These are phyloP conservation scores for Aspergillus felis DNA, from an alignment of 2,329 filamentous ascomycete genomes.

Conservation along the genomic window DNA sequence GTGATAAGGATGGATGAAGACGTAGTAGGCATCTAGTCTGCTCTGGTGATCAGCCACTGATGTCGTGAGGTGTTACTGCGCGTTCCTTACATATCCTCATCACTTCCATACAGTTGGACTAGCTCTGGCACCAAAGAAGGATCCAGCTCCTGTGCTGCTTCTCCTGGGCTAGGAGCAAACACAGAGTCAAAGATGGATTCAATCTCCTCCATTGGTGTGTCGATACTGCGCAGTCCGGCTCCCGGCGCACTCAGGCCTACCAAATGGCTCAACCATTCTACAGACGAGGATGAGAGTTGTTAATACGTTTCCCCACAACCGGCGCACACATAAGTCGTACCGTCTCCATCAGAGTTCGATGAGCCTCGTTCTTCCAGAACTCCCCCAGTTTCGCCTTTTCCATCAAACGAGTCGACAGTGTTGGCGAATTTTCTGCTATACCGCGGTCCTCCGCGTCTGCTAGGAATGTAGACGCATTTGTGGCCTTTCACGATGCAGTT, in stretches of 20 bases:
- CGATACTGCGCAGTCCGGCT: constrained; percentile 46
- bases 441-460: constrained; percentile 21
- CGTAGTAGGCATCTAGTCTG: constrained; percentile 29
- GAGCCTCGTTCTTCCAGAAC: background rate
- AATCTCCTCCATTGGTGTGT: constrained; percentile 46
- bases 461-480: constrained; percentile 24
- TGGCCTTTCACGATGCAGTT: constrained; percentile 28
- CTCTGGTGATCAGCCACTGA: background rate
- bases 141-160: background rate
- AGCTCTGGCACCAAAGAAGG: constrained; percentile 11
- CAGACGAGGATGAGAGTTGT: background rate
- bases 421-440: background rate
- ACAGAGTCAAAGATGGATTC: constrained; percentile 47
- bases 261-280: constrained; percentile 17
- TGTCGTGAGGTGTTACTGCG: background rate
- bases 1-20: constrained; percentile 28
- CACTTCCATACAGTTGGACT: constrained; percentile 42
- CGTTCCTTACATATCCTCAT: constrained; percentile 40
- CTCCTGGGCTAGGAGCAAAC: constrained; percentile 7
- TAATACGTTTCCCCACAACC: background rate
- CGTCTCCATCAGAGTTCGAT: background rate
- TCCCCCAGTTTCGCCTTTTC: background rate
- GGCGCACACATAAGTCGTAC: background rate
- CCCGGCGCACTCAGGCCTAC: constrained; percentile 41
- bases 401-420: background rate